Base-by-base conservation (phyloP, 345 rosid genomes). In the Limnanthes douglasii region DNA sequence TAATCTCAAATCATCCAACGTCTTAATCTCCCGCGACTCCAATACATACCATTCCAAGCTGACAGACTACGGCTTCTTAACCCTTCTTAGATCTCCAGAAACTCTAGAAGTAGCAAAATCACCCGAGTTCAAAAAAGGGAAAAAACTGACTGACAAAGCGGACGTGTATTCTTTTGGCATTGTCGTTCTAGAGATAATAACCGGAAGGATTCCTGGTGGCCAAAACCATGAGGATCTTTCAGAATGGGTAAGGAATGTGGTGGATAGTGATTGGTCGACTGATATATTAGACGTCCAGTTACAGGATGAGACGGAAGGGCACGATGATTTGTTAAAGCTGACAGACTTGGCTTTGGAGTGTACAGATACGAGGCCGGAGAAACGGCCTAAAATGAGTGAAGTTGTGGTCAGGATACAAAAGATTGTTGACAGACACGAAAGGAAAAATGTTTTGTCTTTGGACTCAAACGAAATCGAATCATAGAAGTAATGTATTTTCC, bases 111-210 rank as follows among this genome's bases (percentile, higher is more conserved):
- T 64, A 7, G 49, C 57, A 31, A 45, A 51, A 46, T 43, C 78
- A 4, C 84, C 78, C 0, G 78, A 74, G 41, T 63, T 64, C 50
- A 30, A 26, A 14, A 41, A 56, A 22, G 56, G 62, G n/a, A 74
- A 53, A 47, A 67, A 59, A 59, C 49, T 70, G 34, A 64, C 72
- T 0, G 62, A 59, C 54, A 64, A 66, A 40, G 30, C 65, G 0
- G 83, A 74, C 38, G 56, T 74, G 3, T 70, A 70, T 42, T 70
- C 78, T 41, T 70, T 70, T 2, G 84, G 84, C 8, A 55, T 74
- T 13, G 14, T 70, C 9, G 5, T 74, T 11, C 45, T 70, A 2
- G 84, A 70, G 53, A 46, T 61, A 21, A 59, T 70, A 30, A 74
- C 78, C 0, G 75, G 84, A 0, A 64, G 47, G 51, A 53, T 64